Conservation (phyloP, 2,329 filamentous ascomycete genomes). For the Aspergillus ruber region DNA sequence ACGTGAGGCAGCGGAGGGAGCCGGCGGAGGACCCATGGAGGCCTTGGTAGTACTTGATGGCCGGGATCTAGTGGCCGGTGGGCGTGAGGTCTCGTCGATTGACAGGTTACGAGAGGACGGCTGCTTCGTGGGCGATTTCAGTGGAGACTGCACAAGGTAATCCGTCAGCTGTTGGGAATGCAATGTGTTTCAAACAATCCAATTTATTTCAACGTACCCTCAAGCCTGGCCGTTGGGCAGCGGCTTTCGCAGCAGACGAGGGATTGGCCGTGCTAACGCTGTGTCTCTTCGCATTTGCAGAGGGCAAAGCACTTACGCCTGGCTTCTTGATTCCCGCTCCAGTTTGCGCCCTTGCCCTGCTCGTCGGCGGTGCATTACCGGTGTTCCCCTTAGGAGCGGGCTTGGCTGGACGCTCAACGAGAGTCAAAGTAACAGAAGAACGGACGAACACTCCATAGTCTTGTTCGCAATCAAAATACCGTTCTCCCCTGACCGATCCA, state of each 20-base stretch:
- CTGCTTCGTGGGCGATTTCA: slow-evolving; percentile 74
- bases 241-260: slow-evolving; percentile 57
- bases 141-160: slow-evolving; percentile 55
- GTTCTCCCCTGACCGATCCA: slow-evolving; percentile 77
- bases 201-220: slow-evolving; percentile 23
- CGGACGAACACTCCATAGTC: slow-evolving; percentile 81
- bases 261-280: slow-evolving; percentile 68
- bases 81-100: slow-evolving; percentile 46
- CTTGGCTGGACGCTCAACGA: slow-evolving; percentile 35
- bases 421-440: slow-evolving; percentile 58
- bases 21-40: slow-evolving; percentile 61
- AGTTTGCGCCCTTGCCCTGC: slow-evolving; percentile 37
- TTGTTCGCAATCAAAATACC: slow-evolving; percentile 75
- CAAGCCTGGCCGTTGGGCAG: slow-evolving; percentile 28
- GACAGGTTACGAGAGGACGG: slow-evolving; percentile 40
- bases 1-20: slow-evolving; percentile 24
- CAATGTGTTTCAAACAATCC: background rate
- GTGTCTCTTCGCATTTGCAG: slow-evolving; percentile 55
- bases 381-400: slow-evolving; percentile 26
- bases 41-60: slow-evolving; percentile 51
- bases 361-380: slow-evolving; percentile 15
- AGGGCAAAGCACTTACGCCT: slow-evolving; percentile 40
- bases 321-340: slow-evolving; percentile 37
- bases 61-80: slow-evolving; percentile 49
- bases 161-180: slow-evolving; percentile 14